Evolutionary conservation across 192 early-diverging fungal species (phyloP), one percentile per base, ranked within the genome.

Genomic region (Backusella luteola): DNA sequence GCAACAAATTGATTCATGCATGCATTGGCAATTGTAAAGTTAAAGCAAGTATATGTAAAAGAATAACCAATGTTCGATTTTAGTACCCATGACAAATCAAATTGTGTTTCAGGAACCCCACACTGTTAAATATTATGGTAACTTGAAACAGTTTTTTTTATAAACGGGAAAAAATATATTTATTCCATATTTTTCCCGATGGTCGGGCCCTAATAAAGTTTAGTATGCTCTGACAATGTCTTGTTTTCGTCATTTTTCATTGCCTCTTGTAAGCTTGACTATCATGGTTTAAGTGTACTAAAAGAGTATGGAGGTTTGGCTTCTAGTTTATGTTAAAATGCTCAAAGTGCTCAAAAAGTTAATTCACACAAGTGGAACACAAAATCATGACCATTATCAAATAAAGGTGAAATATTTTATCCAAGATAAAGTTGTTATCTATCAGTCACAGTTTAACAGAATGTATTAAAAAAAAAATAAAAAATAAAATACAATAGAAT

Each of bases 71-170:
- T 59, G 53, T 3, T 23, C 2, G n/a, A 29, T 11, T 63, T 29
- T 29, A 29, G 23, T 12, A 63, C 56, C 56, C 56, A 26, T 63
- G 56, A 59, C 53, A 59, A 59, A 59, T 63, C 56, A 63, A 29
- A 63, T 63, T 14, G 56, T 63, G 56, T 63, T 63, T 63, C 56
- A 63, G 56, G 56, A 29, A 63, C 56, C 56, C 53, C 56, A 63
- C 56, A 63, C 56, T 26, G 23, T 63, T 63, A 12, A 26, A 12
- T 23, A 23, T 32, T 32, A 9, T 26, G 26, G 56, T 63, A 29
- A 29, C 26, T 63, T 63, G 56, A 63, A 63, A 63, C 56, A 63
- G 3, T 63, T 63, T 26, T 63, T 59, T 26, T 59, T 59, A 26
- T 23, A 3, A 8, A 59, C 53, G 53, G 53, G 53, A 59, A 59